Base-by-base conservation (phyloP, 177 flowering plant species). In the Vitis hybrid region DNA sequence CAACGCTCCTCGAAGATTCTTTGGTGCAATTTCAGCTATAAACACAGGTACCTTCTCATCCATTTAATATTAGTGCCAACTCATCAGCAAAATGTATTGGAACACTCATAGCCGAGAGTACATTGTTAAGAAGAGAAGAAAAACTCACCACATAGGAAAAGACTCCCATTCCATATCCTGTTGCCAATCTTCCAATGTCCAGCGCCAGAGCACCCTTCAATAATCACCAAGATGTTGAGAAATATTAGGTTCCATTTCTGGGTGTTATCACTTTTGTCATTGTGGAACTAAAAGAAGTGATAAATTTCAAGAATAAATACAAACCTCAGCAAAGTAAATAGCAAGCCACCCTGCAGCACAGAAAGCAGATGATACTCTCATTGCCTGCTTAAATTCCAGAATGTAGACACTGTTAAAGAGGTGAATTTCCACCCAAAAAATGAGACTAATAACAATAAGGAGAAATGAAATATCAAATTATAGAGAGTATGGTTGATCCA, bases 271-370 rank as follows among this genome's bases (percentile, higher is more conserved):
- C 48, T 46, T 4, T 18, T 27, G 8, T 32, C 17, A 17, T 3
- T 17, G 3, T n/a, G 3, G 24, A 71, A 54, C 17, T 51, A 21
- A 70, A 57, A 20, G 6, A 17, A 35, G 30, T 21, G 5, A 54
- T 17, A 35, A 59, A 27, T 14, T 55, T 9, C 18, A 56, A 12
- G 18, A 74, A 61, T 4, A 1, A 30, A 60, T 64, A 52, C 79
- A 30, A 74, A 94, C 98, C 97, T 84, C 7, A 1, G 97, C 84
- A 76, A 90, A 86, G 84, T 83, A 90, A 56, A 96, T 87, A 15
- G 88, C 76, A 63, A 92, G 83, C 95, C 97, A 93, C 63, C 99
- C 99, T 18, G 79, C 90, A 61, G 81, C 76, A 72, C 98, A 92
- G 64, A 90, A 81, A 52, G 55, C 83, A 58, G 78, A 69, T 20